Percentiles rank a stretch among this genome's conserved stretches.
Conservation (phyloP, 2,329 filamentous ascomycete species). For the Curvularia spicifera region DNA sequence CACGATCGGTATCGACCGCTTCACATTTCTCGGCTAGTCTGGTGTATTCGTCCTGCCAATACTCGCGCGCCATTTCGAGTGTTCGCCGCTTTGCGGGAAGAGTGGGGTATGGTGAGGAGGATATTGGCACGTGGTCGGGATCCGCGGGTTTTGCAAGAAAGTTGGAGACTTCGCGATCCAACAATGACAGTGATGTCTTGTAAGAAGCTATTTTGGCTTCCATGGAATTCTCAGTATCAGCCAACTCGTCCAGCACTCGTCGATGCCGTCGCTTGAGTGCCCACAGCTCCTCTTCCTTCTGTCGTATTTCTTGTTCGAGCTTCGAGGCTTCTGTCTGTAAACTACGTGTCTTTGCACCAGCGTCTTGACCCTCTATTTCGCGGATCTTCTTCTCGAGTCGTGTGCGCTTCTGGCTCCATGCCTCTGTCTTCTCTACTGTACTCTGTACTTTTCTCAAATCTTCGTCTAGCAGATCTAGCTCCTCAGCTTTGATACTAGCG, state of each 20-base stretch:
- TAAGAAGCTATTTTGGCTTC: slow-evolving; percentile 78
- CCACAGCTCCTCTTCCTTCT: slow-evolving; percentile 68
- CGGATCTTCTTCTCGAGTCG: slow-evolving; percentile 63
- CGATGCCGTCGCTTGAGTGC: slow-evolving; percentile 66
- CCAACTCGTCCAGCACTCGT: slow-evolving; percentile 66
- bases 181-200: slow-evolving; percentile 68
- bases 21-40: slow-evolving; percentile 62
- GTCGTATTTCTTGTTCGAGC: slow-evolving; percentile 68
- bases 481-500: slow-evolving; percentile 70
- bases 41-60: slow-evolving; percentile 70
- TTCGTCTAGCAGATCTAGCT: slow-evolving; percentile 65
- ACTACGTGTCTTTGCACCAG: slow-evolving; percentile 62
- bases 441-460: slow-evolving; percentile 64
- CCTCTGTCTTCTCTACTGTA: slow-evolving; percentile 65
- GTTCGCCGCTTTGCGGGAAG: slow-evolving; percentile 71
- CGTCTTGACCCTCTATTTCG: slow-evolving; percentile 61
- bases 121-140: slow-evolving; percentile 37
- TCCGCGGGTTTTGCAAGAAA: slow-evolving; percentile 65
- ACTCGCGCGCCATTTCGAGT: slow-evolving; percentile 71
- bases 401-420: slow-evolving; percentile 64
- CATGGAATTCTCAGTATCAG: slow-evolving; percentile 67
- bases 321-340: slow-evolving; percentile 59
- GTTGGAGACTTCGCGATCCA: slow-evolving; percentile 66
- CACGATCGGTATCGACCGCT: slow-evolving; percentile 66
- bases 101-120: slow-evolving; percentile 60